These are phyloP conservation scores for Handroanthus guayacan DNA, from an alignment of 257 asterid species.

Conservation along the genomic window DNA sequence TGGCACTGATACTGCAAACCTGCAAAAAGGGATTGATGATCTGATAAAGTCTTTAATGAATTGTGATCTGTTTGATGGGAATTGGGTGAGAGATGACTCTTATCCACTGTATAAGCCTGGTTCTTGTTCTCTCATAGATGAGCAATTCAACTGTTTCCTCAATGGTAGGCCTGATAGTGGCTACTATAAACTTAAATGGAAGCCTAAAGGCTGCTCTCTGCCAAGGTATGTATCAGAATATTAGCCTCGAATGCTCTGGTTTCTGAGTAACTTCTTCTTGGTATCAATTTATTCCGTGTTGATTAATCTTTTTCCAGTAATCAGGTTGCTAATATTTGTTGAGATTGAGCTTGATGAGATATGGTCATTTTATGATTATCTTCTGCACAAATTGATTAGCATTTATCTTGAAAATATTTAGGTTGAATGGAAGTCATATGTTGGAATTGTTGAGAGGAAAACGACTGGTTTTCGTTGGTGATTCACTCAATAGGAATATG, in stretches of 20 bases:
- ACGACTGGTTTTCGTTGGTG: slow-evolving; percentile 71
- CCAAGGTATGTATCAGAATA: slow-evolving; percentile 65
- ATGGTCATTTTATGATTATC: background rate
- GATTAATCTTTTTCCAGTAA: background rate
- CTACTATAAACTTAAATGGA: slow-evolving; percentile 74
- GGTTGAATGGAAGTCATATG: slow-evolving; percentile 71
- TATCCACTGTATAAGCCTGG: slow-evolving; percentile 87
- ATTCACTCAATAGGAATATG: slow-evolving; percentile 80
- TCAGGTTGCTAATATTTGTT: background rate
- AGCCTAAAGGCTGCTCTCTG: slow-evolving; percentile 79
- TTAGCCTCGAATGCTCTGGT: background rate
- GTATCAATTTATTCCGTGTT: background rate
- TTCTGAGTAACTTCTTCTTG: background rate
- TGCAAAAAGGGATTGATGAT: slow-evolving; percentile 47
- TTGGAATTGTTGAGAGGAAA: slow-evolving; percentile 73
- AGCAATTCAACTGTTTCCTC: slow-evolving; percentile 80
- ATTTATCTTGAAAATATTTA: slow-evolving; percentile 39
- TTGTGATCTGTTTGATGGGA: slow-evolving; percentile 86
- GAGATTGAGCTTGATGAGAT: background rate
- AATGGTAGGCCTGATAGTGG: slow-evolving; percentile 84
- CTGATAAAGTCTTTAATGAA: slow-evolving; percentile 59
- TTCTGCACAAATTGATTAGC: background rate
- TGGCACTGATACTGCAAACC: slow-evolving; percentile 25
- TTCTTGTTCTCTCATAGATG: slow-evolving; percentile 94
- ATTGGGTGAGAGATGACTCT: slow-evolving; percentile 86